phyloP scores from a whole-genome alignment of 2,329 filamentous ascomycete genomes.

The Ophioceras dolichostomum region DNA sequence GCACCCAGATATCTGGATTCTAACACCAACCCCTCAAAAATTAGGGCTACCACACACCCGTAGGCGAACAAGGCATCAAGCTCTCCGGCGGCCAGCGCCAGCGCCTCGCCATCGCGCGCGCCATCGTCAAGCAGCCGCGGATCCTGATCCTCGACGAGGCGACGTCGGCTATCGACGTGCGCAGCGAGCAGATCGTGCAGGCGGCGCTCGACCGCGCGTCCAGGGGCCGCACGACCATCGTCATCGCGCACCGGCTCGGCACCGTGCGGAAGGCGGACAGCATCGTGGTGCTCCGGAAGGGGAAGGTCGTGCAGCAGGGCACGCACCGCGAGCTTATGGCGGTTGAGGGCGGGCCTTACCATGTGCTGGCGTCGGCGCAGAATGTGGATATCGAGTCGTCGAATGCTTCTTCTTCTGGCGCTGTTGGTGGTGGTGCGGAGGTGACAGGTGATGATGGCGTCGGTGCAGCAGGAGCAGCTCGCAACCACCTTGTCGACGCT shows the following conservation, averaged over 20 bases:
- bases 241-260: slow-evolving; percentile 3
- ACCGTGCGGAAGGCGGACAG: slow-evolving; percentile 3
- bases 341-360: not conserved
- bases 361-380: slow-evolving; percentile 1
- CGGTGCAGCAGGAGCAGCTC: too few relatives aligned
- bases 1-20: not conserved
- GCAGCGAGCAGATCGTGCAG: slow-evolving; percentile 36
- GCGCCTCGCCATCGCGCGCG: slow-evolving; percentile 48
- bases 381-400: not conserved
- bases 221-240: slow-evolving; percentile 38
- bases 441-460: slow-evolving; percentile 14
- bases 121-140: slow-evolving; percentile 44
- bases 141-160: slow-evolving; percentile 58
- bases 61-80: slow-evolving; percentile 47
- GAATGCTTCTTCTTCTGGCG: not conserved
- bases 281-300: slow-evolving; percentile 2
- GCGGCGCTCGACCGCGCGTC: slow-evolving; percentile 41
- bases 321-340: slow-evolving; percentile 3
- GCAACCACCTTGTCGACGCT: too few relatives aligned
- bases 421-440: not conserved
- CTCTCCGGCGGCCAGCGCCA: slow-evolving; percentile 52
- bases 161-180: slow-evolving; percentile 38
- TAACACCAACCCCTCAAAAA: not conserved
- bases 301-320: slow-evolving; percentile 3
- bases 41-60: slow-evolving; percentile 37